Conservation (phyloP, 495 filamentous ascomycete species). For the Melanomma pulvis-pyrius region DNA sequence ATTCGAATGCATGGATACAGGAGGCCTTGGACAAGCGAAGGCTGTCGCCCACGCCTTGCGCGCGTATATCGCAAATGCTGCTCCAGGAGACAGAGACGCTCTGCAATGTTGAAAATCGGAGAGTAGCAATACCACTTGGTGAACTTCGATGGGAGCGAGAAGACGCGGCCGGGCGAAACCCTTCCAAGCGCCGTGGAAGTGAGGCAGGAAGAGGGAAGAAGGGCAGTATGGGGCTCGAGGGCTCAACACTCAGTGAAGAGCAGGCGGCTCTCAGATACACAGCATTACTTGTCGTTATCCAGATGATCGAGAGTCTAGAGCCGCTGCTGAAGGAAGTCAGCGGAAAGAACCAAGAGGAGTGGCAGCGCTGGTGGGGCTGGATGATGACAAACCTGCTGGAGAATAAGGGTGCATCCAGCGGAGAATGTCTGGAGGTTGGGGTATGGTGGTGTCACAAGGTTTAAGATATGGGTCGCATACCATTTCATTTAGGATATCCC, state of each 20-base stretch:
- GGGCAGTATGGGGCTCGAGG: constrained; percentile 6
- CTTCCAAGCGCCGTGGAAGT: constrained; percentile 29
- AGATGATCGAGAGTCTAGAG: constrained; percentile 86
- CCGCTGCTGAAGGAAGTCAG: constrained; percentile 79
- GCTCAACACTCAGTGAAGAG: constrained; percentile 61
- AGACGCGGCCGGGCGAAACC: constrained; percentile 52
- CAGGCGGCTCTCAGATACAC: constrained; percentile 77
- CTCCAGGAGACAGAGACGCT: constrained; percentile 77
- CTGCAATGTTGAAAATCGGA: constrained; percentile 68
- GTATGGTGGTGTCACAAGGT: constrained; percentile 90
- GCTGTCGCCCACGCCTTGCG: constrained; percentile 76
- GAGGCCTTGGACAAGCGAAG: constrained; percentile 73
- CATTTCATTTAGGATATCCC: constrained; percentile 17
- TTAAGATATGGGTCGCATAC: constrained; percentile 21
- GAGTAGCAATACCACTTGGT: constrained; percentile 83
- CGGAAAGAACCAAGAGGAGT: constrained; percentile 86
- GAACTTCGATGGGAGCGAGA: constrained; percentile 89
- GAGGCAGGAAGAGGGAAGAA: constrained; percentile 45
- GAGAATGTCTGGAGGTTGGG: constrained; percentile 89
- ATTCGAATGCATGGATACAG: constrained; percentile 81
- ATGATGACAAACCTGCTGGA: constrained; percentile 84
- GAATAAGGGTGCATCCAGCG: constrained; percentile 74
- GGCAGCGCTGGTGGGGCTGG: constrained; percentile 85
- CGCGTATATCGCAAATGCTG: constrained; percentile 73
- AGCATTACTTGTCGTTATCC: constrained; percentile 77